Evolutionary conservation across 2,329 filamentous ascomycete species (phyloP).

Genomic region (Aschersonia sp.): DNA sequence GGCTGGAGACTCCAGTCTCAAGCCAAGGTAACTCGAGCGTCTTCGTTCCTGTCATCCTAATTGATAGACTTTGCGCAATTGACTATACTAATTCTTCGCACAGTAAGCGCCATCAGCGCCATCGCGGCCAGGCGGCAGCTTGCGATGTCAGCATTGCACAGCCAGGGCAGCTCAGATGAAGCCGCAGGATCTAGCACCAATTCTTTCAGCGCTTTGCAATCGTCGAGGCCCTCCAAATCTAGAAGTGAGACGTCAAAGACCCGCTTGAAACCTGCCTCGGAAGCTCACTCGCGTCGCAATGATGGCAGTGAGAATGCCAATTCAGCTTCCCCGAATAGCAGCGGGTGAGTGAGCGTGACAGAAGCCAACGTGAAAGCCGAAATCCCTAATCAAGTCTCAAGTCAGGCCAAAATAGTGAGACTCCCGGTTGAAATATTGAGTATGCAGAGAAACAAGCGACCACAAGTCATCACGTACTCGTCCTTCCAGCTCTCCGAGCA

Average conservation of each 20-base stretch:
- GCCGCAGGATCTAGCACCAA: conserved; percentile 6
- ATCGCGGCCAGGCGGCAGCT: conserved; percentile 19
- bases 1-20: conserved; percentile 14
- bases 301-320: not conserved
- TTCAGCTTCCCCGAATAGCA: not conserved
- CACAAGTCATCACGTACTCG: conserved; percentile 20
- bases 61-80: not conserved
- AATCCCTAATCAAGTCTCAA: not conserved
- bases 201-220: conserved; percentile 14
- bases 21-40: conserved; percentile 15
- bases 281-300: conserved; percentile 1
- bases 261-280: conserved; percentile 7
- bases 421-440: too few relatives aligned
- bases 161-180: conserved; percentile 6
- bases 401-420: not conserved
- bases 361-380: not conserved
- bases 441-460: not conserved
- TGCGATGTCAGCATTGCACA: conserved; percentile 6
- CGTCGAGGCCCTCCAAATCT: not conserved
- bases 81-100: conserved; percentile 2
- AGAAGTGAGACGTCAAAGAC: conserved; percentile 5
- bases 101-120: conserved; percentile 21
- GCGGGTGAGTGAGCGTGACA: not conserved
- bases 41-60: not conserved
- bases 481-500: conserved; percentile 30